Conservation (phyloP, 2,329 filamentous ascomycete genomes). For the Fusarium dlaminii region DNA sequence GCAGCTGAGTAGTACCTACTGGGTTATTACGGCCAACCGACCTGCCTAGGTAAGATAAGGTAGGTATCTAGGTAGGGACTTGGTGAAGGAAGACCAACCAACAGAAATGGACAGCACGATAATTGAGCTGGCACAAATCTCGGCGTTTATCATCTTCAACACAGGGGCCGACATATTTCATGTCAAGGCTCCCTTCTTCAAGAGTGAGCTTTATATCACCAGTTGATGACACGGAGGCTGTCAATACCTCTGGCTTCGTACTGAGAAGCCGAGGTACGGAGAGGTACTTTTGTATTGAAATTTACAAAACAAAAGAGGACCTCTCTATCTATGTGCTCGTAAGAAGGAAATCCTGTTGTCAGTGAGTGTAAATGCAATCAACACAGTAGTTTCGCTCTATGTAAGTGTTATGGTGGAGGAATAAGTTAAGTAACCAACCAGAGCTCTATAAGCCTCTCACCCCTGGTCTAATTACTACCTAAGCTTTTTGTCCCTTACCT, state of each 20-base stretch:
- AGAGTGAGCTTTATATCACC: not conserved
- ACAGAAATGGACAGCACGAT: not conserved
- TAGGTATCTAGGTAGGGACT: not conserved
- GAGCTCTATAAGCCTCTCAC: not conserved
- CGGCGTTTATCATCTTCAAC: not conserved
- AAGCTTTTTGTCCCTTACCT: not conserved
- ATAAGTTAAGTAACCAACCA: conserved; percentile 10
- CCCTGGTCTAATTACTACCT: not conserved
- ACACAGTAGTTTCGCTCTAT: not conserved
- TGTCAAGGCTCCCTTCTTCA: not conserved
- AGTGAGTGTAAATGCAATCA: not conserved
- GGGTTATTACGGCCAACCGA: not conserved
- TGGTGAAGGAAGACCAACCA: not conserved
- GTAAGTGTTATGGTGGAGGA: not conserved
- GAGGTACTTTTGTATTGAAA: not conserved
- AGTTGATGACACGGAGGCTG: not conserved
- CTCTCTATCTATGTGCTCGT: not conserved
- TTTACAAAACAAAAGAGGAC: not conserved
- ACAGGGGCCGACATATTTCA: not conserved
- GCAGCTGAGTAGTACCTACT: not conserved
- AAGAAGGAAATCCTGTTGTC: not conserved
- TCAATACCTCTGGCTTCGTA: not conserved
- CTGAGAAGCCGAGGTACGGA: not conserved
- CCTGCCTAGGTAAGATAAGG: not conserved
- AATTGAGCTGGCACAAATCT: not conserved